Conservation (phyloP, 2,329 filamentous ascomycete genomes). For the Aspergillus brasiliensis region DNA sequence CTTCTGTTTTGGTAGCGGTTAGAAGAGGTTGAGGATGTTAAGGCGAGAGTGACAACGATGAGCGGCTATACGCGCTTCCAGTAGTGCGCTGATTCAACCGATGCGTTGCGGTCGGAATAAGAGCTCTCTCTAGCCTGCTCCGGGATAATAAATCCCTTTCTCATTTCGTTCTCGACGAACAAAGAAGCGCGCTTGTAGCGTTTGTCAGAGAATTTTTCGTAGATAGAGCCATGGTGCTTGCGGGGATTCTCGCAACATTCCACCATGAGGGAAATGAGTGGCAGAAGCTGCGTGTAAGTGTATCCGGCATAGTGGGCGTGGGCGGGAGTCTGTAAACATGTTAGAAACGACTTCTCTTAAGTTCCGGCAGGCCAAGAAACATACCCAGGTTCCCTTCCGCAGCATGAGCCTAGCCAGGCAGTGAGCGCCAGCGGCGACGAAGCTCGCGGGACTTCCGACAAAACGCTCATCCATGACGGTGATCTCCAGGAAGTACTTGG, state of each 20-base stretch:
- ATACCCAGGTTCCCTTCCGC: slow-evolving; percentile 90
- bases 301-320: slow-evolving; percentile 95
- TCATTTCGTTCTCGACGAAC: slow-evolving; percentile 75
- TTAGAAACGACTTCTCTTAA: slow-evolving; percentile 21
- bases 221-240: slow-evolving; percentile 83
- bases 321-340: slow-evolving; percentile 64
- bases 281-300: slow-evolving; percentile 79
- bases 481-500: slow-evolving; percentile 97
- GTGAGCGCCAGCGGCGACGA: slow-evolving; percentile 85
- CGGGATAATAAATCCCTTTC: slow-evolving; percentile 59
- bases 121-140: slow-evolving; percentile 25
- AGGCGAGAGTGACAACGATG: background rate
- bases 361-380: slow-evolving; percentile 38
- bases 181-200: slow-evolving; percentile 82
- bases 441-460: slow-evolving; percentile 87
- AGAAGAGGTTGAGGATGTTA: background rate
- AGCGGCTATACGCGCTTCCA: slow-evolving; percentile 23
- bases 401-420: slow-evolving; percentile 87
- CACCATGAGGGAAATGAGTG: slow-evolving; percentile 74
- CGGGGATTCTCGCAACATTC: slow-evolving; percentile 83
- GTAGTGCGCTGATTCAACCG: slow-evolving; percentile 17
- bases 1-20: too few relatives aligned
- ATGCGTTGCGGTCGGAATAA: slow-evolving; percentile 14
- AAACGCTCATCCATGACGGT: slow-evolving; percentile 98
- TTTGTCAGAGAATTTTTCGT: slow-evolving; percentile 86